Percentiles rank a stretch among this genome's conserved stretches.
These are phyloP conservation scores for Heliocybe sulcata DNA, from an alignment of 1,284 basidiomycete species.

Conservation along the genomic window DNA sequence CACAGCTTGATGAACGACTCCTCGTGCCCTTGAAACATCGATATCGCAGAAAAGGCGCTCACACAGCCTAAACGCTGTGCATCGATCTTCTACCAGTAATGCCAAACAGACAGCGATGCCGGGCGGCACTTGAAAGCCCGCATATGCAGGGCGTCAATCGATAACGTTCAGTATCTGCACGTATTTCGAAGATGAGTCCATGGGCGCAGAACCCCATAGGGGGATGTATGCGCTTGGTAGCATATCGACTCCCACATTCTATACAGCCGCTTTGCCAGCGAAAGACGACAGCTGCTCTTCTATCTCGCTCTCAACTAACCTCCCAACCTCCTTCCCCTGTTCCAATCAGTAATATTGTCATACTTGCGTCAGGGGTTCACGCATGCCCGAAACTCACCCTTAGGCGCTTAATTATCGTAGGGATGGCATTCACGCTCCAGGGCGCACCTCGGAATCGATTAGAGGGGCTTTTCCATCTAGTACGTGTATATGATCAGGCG, in stretches of 20 bases:
- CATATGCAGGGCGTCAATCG: not conserved
- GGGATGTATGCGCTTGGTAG: not conserved
- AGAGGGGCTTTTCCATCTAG: constrained; percentile 60
- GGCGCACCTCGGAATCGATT: constrained; percentile 60
- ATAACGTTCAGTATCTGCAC: too few species aligned
- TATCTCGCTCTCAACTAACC: constrained; percentile 55
- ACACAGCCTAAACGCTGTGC: not conserved
- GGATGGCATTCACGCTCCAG: constrained; percentile 61
- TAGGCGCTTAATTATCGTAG: constrained; percentile 66
- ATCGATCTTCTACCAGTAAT: not conserved
- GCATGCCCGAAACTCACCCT: constrained; percentile 40
- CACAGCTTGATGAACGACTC: not conserved
- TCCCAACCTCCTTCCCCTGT: constrained; percentile 45
- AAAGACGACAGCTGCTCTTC: not conserved
- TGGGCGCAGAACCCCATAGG: too few species aligned
- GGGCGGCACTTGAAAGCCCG: not conserved
- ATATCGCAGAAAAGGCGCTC: not conserved
- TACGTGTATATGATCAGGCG: constrained; percentile 1
- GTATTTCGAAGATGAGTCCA: too few species aligned
- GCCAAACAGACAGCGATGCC: not conserved
- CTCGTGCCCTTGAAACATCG: not conserved
- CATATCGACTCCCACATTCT: not conserved
- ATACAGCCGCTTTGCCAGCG: not conserved
- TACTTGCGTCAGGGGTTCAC: not conserved
- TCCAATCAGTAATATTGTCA: not conserved